Evolutionary conservation across 371 early-diverging fungal genomes (phyloP).

Genomic region (Paraphysoderma sedebokerense): DNA sequence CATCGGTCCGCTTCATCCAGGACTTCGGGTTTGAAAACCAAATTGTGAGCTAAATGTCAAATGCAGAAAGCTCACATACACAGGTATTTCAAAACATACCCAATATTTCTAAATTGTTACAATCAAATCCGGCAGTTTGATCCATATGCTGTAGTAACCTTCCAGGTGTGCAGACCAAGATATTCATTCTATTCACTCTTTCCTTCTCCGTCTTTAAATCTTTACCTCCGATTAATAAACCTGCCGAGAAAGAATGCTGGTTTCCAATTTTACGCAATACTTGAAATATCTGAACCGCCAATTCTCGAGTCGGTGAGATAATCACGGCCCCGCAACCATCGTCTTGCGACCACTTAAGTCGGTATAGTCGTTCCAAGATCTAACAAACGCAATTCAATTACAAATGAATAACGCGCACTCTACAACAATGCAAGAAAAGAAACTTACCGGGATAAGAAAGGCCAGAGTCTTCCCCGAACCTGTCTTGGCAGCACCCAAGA

Average conservation of each 20-base stretch:
- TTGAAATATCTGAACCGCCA: constrained; percentile 92
- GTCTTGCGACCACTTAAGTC: constrained; percentile 58
- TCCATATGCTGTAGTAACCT: constrained; percentile 96
- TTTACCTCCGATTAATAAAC: constrained; percentile 93
- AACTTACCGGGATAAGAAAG: constrained; percentile 83
- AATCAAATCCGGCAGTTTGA: constrained; percentile 77
- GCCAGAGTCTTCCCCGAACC: constrained; percentile 99
- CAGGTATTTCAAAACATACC: constrained; percentile 15
- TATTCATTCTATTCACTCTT: constrained; percentile 74
- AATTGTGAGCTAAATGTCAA: not conserved
- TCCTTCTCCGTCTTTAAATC: constrained; percentile 78
- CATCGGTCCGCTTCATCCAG: constrained; percentile 98
- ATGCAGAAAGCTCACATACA: not conserved
- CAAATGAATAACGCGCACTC: no score
- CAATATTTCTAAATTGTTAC: constrained; percentile 63
- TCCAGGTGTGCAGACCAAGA: constrained; percentile 94
- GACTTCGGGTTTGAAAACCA: constrained; percentile 24
- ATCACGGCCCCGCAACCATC: constrained; percentile 87
- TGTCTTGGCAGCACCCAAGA: constrained; percentile 97
- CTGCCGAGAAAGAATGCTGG: constrained; percentile 77
- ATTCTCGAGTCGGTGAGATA: constrained; percentile 96
- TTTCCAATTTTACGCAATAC: constrained; percentile 77
- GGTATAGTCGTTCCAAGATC: constrained; percentile 62
- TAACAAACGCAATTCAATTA: no score
- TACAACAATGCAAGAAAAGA: not conserved